Evolutionary conservation across 2,329 filamentous ascomycete species (phyloP).

Genomic region (Aspergillus oerlinghausenensis): DNA sequence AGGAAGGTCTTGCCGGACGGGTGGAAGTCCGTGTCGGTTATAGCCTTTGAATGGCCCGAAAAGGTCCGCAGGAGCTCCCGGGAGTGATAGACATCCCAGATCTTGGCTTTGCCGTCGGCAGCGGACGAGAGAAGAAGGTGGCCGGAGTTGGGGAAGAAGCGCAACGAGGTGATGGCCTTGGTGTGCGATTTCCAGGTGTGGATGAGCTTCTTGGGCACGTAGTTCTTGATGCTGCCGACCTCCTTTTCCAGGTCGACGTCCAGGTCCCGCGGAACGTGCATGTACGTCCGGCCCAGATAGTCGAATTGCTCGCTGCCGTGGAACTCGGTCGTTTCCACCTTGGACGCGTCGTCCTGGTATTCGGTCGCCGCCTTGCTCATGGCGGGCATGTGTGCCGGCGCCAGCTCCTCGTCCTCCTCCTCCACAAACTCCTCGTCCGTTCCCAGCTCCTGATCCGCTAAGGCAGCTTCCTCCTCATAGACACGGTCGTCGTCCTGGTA

Average conservation of each 20-base stretch:
- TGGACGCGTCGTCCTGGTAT: conserved; percentile 52
- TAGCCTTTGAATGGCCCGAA: conserved; percentile 80
- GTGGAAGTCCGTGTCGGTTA: conserved; percentile 89
- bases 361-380: conserved; percentile 49
- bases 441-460: conserved; percentile 66
- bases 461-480: conserved; percentile 61
- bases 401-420: conserved; percentile 61
- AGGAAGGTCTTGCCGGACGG: conserved; percentile 77
- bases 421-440: conserved; percentile 78
- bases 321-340: conserved; percentile 79
- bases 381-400: conserved; percentile 46
- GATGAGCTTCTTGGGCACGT: conserved; percentile 87
- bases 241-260: conserved; percentile 82
- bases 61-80: conserved; percentile 87
- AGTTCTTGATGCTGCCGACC: conserved; percentile 75
- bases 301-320: conserved; percentile 79
- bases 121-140: conserved; percentile 86
- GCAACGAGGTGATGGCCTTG: conserved; percentile 81
- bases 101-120: conserved; percentile 84
- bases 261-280: conserved; percentile 92
- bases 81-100: conserved; percentile 92
- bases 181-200: conserved; percentile 83
- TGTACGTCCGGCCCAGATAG: conserved; percentile 93
- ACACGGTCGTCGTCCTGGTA: conserved; percentile 71
- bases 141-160: conserved; percentile 83